Evolutionary conservation across 345 rosid species (phyloP), one percentile per base, ranked within the genome.

Genomic region (Xanthoceras sorbifolium): DNA sequence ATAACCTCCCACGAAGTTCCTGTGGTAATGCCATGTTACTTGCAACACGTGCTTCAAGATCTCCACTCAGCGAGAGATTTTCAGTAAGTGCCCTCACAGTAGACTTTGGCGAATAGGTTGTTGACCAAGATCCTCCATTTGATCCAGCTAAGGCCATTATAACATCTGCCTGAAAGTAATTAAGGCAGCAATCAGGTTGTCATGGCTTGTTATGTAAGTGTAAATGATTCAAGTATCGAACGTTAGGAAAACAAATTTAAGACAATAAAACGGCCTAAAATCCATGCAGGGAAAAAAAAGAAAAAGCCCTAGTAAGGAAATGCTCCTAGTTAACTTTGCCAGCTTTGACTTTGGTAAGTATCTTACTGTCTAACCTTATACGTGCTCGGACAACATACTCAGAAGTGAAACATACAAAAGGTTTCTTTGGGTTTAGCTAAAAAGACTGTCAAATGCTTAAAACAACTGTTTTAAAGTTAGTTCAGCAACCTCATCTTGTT

Each of bases 141-240:
- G 98, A 96, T 78, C 99, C 95, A 36, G 99, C 99, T 67, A 96
- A 80, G 28, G 97, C 91, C 99, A 96, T 92, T 82, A 96, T 96
- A 75, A 90, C 88, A 77, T 96, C 98, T 25, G 97, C 98, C 99
- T 96, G 92, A 82, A 81, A 80, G 69, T 63, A 59, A 72, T 69
- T 73, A 20, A 79, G n/a, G 65, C 62, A 67, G 76, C 76, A 77
- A 69, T 70, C 32, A 71, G 28, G 29, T 59, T 57, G 72, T 75
- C 73, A 78, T 22, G 54, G 54, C 50, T 57, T 32, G 52, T 32
- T 64, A 64, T 18, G 60, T 64, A 57, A 31, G 4, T 2, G 17
- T 25, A 68, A 65, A 44, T 7, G 44, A 61, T 40, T 66, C 50
- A 17, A 28, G 25, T 29, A 20, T 54, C 25, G 31, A 67, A 3